Percentiles rank a stretch among this genome's conserved stretches.
These are phyloP conservation scores for Phytophthora idaei DNA, from an alignment of 352 stramenopile genomes.

Conservation along the genomic window DNA sequence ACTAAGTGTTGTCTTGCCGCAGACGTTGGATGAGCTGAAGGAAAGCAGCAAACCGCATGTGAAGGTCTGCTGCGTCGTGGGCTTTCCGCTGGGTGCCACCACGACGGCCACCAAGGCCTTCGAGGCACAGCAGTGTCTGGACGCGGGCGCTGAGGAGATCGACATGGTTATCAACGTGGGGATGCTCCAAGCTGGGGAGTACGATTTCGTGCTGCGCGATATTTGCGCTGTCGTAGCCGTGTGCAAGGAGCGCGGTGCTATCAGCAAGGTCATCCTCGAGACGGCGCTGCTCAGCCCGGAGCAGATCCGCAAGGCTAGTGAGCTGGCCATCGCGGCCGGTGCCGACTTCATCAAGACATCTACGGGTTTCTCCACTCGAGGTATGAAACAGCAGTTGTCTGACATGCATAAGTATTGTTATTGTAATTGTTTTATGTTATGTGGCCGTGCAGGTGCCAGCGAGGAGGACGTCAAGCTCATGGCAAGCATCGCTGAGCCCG, in stretches of 20 bases:
- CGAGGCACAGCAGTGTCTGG: slow-evolving; percentile 68
- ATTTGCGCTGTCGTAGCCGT: slow-evolving; percentile 71
- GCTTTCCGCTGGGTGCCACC: slow-evolving; percentile 77
- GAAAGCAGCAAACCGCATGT: slow-evolving; percentile 47
- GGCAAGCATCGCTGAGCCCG: slow-evolving; percentile 60
- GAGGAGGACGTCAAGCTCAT: slow-evolving; percentile 83
- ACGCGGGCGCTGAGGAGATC: slow-evolving; percentile 82
- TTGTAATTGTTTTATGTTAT: neutral
- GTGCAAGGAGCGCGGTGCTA: slow-evolving; percentile 59
- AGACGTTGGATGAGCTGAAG: slow-evolving; percentile 56
- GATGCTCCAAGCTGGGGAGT: slow-evolving; percentile 61
- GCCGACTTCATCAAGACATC: slow-evolving; percentile 91
- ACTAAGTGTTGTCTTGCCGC: neutral
- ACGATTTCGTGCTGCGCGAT: slow-evolving; percentile 79
- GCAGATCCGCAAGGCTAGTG: slow-evolving; percentile 74
- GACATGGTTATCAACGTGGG: slow-evolving; percentile 90
- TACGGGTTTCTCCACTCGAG: slow-evolving; percentile 85
- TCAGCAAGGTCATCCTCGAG: slow-evolving; percentile 89
- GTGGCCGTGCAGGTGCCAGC: slow-evolving; percentile 26
- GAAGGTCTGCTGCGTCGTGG: slow-evolving; percentile 85
- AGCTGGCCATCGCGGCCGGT: slow-evolving; percentile 67
- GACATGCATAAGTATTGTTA: neutral
- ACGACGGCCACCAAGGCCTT: slow-evolving; percentile 71
- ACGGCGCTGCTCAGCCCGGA: slow-evolving; percentile 72
- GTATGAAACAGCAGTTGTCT: slow-evolving; percentile 11